phyloP scores from a whole-genome alignment of 164 flowering plant genomes.

The Magnolia officinalis region DNA sequence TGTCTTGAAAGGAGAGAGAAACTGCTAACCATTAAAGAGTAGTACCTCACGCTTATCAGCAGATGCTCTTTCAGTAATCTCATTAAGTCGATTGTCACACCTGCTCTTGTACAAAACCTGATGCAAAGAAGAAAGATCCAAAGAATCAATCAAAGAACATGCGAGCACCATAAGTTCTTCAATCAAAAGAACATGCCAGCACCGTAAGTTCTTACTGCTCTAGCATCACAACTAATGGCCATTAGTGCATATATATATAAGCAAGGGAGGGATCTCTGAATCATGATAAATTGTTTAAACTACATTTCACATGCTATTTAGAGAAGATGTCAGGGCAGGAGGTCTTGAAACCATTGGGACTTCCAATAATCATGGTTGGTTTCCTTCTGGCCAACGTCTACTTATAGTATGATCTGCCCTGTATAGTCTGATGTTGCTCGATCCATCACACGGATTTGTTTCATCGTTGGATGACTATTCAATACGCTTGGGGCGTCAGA shows the following conservation, averaged over 20 bases:
- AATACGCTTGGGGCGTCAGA: too few species aligned
- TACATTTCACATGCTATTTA: too few species aligned
- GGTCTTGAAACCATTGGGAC: too few species aligned
- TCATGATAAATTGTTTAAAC: background rate
- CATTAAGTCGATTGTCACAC: slow-evolving; percentile 89
- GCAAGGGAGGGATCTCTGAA: background rate
- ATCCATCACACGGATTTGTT: too few species aligned
- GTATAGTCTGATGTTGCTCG: too few species aligned
- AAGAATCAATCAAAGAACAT: background rate
- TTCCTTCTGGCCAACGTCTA: too few species aligned
- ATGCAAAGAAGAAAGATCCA: slow-evolving; percentile 9
- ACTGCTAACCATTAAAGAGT: background rate
- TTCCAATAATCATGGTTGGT: too few species aligned
- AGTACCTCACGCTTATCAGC: slow-evolving; percentile 88
- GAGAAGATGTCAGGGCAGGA: too few species aligned
- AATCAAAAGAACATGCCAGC: background rate
- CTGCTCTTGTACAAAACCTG: slow-evolving; percentile 90
- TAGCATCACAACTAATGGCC: background rate
- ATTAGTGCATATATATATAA: background rate
- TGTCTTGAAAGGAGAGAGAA: background rate
- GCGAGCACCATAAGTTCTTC: background rate
- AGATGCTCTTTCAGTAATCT: slow-evolving; percentile 77
- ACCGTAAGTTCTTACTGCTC: background rate
- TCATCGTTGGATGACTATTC: too few species aligned
- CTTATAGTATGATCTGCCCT: too few species aligned